Percentiles rank a stretch among this genome's conserved stretches.
Evolutionary conservation across 805 yeast genomes (phyloP).

Genomic region (Yarrowia phangngaensis): DNA sequence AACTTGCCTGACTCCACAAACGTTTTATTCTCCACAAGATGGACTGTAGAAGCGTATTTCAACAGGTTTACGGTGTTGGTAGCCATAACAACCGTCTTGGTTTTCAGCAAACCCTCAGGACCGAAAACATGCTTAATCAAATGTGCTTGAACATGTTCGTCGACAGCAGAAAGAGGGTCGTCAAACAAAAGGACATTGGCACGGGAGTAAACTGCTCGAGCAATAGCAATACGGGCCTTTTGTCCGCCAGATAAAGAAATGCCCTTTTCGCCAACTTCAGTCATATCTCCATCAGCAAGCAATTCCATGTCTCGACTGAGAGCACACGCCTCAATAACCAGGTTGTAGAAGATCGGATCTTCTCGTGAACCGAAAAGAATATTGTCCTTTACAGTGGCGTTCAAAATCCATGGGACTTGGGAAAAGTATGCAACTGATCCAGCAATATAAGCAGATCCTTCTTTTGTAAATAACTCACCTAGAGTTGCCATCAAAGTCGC

Average conservation of each 20-base stretch:
- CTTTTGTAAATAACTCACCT: conserved; percentile 60
- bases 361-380: conserved; percentile 62
- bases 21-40: conserved; percentile 62
- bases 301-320: conserved; percentile 60
- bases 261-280: conserved; percentile 88
- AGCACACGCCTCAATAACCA: conserved; percentile 61
- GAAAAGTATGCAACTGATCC: conserved; percentile 59
- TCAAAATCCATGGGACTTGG: conserved; percentile 84
- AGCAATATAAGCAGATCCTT: conserved; percentile 51
- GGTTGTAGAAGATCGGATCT: conserved; percentile 49
- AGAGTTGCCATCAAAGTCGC: conserved; percentile 66
- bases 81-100: conserved; percentile 68
- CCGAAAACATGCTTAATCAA: conserved; percentile 65
- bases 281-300: conserved; percentile 68
- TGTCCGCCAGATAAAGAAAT: conserved; percentile 88
- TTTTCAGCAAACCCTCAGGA: conserved; percentile 54
- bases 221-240: conserved; percentile 78
- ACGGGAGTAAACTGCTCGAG: conserved; percentile 71
- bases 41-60: conserved; percentile 63
- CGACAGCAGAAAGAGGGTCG: conserved; percentile 84
- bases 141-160: conserved; percentile 77
- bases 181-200: conserved; percentile 66
- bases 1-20: conserved; percentile 58
- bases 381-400: conserved; percentile 70
- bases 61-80: conserved; percentile 79